These are phyloP conservation scores for Coniferiporia sulphurascens DNA, from an alignment of 1,284 basidiomycete species.

Conservation along the genomic window DNA sequence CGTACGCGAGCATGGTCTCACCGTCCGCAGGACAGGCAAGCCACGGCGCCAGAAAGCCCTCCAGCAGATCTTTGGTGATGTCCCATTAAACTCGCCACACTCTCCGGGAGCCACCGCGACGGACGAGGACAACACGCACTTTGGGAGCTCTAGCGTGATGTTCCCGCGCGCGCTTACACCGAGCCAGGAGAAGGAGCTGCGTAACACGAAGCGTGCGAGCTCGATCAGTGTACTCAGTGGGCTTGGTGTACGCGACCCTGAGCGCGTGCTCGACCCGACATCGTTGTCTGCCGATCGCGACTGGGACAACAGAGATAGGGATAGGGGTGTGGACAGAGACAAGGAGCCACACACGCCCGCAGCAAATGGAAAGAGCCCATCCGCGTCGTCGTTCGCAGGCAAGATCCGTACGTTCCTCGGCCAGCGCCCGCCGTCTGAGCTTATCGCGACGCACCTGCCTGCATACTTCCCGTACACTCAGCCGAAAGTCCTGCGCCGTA, in stretches of 20 bases:
- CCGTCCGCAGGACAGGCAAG: conserved; percentile 52
- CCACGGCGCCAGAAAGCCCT: conserved; percentile 43
- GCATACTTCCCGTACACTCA: conserved; percentile 96
- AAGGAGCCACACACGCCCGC: conserved; percentile 20
- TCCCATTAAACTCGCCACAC: conserved; percentile 32
- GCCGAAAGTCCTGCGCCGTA: conserved; percentile 83
- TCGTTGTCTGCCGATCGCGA: conserved; percentile 19
- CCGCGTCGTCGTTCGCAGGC: conserved; percentile 45
- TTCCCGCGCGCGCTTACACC: conserved; percentile 18
- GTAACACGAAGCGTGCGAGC: conserved; percentile 86
- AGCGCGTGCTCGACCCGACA: conserved; percentile 52
- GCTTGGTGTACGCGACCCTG: conserved; percentile 74
- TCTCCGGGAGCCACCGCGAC: conserved; percentile 26
- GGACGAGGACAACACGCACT: conserved; percentile 31
- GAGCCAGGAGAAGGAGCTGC: conserved; percentile 34
- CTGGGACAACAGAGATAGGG: too few relatives aligned
- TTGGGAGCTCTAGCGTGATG: conserved; percentile 24
- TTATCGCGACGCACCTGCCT: conserved; percentile 93
- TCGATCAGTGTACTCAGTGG: conserved; percentile 93
- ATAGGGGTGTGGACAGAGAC: too few relatives aligned
- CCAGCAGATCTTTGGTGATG: conserved; percentile 57
- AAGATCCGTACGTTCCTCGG: conserved; percentile 97
- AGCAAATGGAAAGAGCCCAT: conserved; percentile 31
- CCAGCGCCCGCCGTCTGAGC: conserved; percentile 93
- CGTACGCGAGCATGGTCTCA: conserved; percentile 79